Percentiles rank a stretch among this genome's conserved stretches.
phyloP scores from a whole-genome alignment of 208 protist genomes.

The Plasmodiophora brassicae region DNA sequence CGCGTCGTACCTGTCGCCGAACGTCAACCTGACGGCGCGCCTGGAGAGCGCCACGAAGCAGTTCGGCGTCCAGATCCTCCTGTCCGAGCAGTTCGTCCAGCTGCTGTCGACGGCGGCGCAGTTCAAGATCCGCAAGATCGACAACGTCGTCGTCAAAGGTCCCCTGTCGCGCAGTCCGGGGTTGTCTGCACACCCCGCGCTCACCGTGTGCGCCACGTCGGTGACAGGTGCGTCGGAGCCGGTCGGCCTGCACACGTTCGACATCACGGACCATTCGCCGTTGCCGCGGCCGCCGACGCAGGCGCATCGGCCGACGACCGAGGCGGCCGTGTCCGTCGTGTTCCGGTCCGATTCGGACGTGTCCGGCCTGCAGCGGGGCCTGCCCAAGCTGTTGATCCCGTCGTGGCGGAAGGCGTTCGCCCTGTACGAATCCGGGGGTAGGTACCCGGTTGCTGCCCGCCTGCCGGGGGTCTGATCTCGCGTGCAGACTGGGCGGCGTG shows the following conservation, averaged over 20 bases:
- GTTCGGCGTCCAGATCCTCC: not conserved
- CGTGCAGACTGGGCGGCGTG: not conserved
- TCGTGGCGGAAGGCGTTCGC: not conserved
- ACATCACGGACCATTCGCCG: not conserved
- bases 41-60: not conserved
- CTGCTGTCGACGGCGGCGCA: not conserved
- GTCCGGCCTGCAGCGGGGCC: not conserved
- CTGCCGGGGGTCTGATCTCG: not conserved
- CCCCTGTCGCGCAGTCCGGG: no score
- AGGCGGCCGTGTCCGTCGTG: not conserved
- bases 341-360: not conserved
- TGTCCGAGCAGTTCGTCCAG: not conserved
- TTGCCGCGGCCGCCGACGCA: not conserved
- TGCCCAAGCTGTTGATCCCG: not conserved
- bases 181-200: no score
- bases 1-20: not conserved
- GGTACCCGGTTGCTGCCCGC: not conserved
- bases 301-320: not conserved
- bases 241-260: not conserved
- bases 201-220: no score
- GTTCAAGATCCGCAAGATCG: not conserved
- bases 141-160: not conserved
- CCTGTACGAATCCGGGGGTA: not conserved
- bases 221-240: not conserved
- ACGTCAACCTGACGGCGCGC: not conserved